Conservation (phyloP, 345 rosid genomes). For the Trapa incisa region DNA sequence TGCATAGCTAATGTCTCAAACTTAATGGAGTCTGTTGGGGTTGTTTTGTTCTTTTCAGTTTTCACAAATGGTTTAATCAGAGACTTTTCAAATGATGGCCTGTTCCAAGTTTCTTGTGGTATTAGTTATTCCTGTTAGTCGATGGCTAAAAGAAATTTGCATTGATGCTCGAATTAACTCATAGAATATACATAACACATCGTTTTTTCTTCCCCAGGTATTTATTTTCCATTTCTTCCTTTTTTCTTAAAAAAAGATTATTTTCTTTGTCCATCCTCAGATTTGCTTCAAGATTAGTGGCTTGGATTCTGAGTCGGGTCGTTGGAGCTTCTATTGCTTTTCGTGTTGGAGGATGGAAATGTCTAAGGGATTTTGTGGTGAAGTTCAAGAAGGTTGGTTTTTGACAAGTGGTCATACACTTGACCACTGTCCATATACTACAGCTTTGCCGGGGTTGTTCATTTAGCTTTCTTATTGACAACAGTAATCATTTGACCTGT, state of each 20-base stretch:
- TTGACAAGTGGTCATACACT: too few species aligned
- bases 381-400: conserved; percentile 67
- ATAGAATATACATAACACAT: background rate
- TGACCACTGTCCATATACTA: background rate
- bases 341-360: conserved; percentile 95
- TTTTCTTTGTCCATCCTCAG: conserved; percentile 22
- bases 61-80: too few species aligned
- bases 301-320: conserved; percentile 69
- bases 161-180: background rate
- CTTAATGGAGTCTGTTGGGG: too few species aligned
- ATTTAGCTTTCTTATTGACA: background rate
- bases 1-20: background rate
- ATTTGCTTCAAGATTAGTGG: conserved; percentile 63
- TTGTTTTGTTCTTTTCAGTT: too few species aligned
- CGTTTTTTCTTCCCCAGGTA: background rate
- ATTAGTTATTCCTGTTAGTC: too few species aligned
- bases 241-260: background rate
- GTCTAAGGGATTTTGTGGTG: conserved; percentile 65
- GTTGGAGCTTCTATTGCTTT: conserved; percentile 69
- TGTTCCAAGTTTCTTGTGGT: too few species aligned
- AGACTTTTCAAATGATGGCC: too few species aligned
- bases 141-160: background rate
- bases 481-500: background rate
- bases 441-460: background rate
- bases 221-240: background rate